Base-by-base conservation (phyloP, 2,329 filamentous ascomycete genomes). In the Fusarium sp. region DNA sequence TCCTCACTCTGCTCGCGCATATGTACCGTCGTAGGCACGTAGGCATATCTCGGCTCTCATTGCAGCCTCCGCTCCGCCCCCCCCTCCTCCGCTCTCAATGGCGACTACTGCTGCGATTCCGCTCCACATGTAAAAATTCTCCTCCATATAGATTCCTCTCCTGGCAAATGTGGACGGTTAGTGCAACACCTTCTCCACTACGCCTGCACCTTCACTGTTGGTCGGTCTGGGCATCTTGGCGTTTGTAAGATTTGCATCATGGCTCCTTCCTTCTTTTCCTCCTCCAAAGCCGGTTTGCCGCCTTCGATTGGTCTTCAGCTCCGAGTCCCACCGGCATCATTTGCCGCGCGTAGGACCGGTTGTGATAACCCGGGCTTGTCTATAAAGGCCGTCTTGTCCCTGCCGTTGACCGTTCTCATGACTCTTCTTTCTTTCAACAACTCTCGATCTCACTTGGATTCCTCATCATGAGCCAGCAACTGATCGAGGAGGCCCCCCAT, bases 211-310 rank as follows among this genome's bases (percentile, higher is more conserved):
- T 66, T 31, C 27, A 6, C 6, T 29, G 35, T 37, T 45, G 33
- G 57, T 57, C 0, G 31, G 24, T 60, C 68, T 74, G 64, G 71
- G 72, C 72, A 27, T 75, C 68, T 74, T 68, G 71, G 72, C 72
- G 29, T 73, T 65, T 54, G 54, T 18, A 50, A n/a, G 22, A 61
- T 35, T 50, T 66, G 58, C 35, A 45, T 69, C n/a, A 14, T 39
- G 27, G 27, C 50, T 57, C 48, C 5, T 61, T 56, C 60, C 11
- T 56, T 18, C 58, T 35, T 29, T 31, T 5, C 24, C 6, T 27
- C 8, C 31, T 2, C 35, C 5, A 20, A 16, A 33, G 41, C n/a
- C 35, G 33, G 22, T 13, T 41, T 27, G 31, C 2, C 9, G 4
- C 54, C 48, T 52, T 9, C 3, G 10, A 52, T 39, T 58, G 33